phyloP scores from a whole-genome alignment of 2,329 filamentous ascomycete species.

The Scopulariopsis brevicaulis region DNA sequence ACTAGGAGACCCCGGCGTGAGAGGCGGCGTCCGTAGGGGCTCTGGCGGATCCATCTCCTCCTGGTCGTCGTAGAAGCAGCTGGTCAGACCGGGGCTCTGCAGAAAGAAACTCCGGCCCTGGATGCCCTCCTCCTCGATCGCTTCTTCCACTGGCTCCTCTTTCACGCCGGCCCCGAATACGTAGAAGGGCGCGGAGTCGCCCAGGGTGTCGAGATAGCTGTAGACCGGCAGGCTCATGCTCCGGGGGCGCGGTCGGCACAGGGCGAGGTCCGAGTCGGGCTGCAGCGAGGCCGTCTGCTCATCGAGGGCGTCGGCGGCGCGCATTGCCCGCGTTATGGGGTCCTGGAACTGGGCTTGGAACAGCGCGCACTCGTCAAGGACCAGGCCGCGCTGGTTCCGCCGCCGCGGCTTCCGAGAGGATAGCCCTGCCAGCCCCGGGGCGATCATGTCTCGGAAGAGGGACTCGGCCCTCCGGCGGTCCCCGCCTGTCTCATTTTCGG shows the following conservation, averaged over 20 bases:
- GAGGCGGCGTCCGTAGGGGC: constrained; percentile 9
- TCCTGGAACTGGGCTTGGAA: constrained; percentile 20
- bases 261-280: constrained; percentile 32
- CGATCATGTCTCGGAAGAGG: constrained; percentile 38
- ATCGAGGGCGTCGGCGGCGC: constrained; percentile 46
- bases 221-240: constrained; percentile 39
- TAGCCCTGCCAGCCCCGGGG: constrained; percentile 30
- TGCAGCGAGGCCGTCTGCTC: constrained; percentile 43
- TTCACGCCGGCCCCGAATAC: constrained; percentile 26
- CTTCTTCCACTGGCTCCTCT: not conserved
- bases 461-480: constrained; percentile 35
- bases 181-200: constrained; percentile 33
- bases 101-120: constrained; percentile 3
- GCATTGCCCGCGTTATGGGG: constrained; percentile 42
- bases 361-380: not conserved
- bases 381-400: not conserved
- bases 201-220: constrained; percentile 27
- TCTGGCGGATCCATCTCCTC: constrained; percentile 11
- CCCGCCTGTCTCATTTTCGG: constrained; percentile 37
- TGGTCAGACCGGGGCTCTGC: constrained; percentile 15
- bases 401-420: not conserved
- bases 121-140: not conserved
- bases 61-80: constrained; percentile 15
- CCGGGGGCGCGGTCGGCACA: constrained; percentile 27
- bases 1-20: constrained; percentile 15